These are phyloP conservation scores for Pholiota adiposa DNA, from an alignment of 1,284 basidiomycete species.

Conservation along the genomic window DNA sequence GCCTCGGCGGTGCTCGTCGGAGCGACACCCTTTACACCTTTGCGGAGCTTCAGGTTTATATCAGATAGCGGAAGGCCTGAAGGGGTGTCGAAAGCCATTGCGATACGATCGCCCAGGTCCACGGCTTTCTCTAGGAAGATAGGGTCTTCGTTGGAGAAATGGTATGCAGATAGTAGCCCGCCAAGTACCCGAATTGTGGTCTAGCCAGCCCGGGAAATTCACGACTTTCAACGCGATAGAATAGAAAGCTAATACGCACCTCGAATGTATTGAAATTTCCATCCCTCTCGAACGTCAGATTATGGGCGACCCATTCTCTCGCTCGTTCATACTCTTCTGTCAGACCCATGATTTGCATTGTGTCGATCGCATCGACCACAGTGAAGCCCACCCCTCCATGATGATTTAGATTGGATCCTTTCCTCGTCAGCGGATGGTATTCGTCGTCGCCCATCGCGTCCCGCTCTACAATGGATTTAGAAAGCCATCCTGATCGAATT, in stretches of 20 bases:
- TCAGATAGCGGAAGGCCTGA: conserved; percentile 83
- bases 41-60: conserved; percentile 70
- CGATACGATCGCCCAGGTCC: conserved; percentile 84
- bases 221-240: background rate
- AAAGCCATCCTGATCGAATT: background rate
- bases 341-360: conserved; percentile 86
- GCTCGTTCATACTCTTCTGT: conserved; percentile 81
- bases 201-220: conserved; percentile 22
- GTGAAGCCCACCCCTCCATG: conserved; percentile 87
- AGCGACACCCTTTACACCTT: conserved; percentile 2
- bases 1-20: conserved; percentile 78
- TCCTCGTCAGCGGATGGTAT: conserved; percentile 81
- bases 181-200: conserved; percentile 51
- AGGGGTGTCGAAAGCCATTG: conserved; percentile 82
- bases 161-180: conserved; percentile 79
- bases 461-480: conserved; percentile 52
- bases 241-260: conserved; percentile 47
- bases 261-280: conserved; percentile 93
- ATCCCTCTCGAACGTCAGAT: conserved; percentile 80
- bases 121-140: conserved; percentile 78
- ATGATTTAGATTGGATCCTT: conserved; percentile 74
- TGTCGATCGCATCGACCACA: conserved; percentile 84
- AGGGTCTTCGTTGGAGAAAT: conserved; percentile 66
- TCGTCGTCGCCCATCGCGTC: conserved; percentile 91
- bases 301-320: conserved; percentile 74